phyloP scores from a whole-genome alignment of 176 grass and related monocot species.

The Cenchrus purpureus region DNA sequence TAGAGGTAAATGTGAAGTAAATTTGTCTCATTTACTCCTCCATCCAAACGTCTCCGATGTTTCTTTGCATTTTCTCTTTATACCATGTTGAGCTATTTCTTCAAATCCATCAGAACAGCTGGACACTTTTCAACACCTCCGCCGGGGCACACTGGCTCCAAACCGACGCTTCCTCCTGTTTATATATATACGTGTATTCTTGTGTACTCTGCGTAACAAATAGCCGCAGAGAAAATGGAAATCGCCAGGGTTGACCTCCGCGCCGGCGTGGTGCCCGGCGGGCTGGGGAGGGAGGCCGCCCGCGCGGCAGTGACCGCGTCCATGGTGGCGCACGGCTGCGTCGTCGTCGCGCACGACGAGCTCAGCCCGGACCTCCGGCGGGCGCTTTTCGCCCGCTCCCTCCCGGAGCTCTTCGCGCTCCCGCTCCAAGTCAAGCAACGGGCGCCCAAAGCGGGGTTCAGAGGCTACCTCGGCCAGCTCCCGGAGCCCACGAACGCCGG shows the following conservation, averaged over 20 bases:
- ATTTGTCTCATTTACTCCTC: too few relatives aligned
- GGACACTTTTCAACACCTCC: too few relatives aligned
- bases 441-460: background rate
- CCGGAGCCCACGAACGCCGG: background rate
- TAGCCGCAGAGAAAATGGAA: background rate
- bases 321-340: constrained; percentile 53
- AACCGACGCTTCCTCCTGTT: too few relatives aligned
- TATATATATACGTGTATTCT: too few relatives aligned
- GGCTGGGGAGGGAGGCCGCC: constrained; percentile 40
- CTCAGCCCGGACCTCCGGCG: constrained; percentile 39
- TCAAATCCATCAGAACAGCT: too few relatives aligned
- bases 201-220: too few relatives aligned
- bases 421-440: constrained; percentile 45
- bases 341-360: constrained; percentile 43
- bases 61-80: too few relatives aligned
- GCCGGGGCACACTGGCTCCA: too few relatives aligned
- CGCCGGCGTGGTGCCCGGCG: constrained; percentile 23
- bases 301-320: constrained; percentile 46
- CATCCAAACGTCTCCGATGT: too few relatives aligned
- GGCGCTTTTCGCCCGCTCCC: constrained; percentile 31
- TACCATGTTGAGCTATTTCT: too few relatives aligned
- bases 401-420: constrained; percentile 56
- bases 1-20: too few relatives aligned
- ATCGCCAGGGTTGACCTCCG: constrained; percentile 41
- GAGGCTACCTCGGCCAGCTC: constrained; percentile 41